A percentile compares a stretch with the other conserved stretches of the same genome.
Evolutionary conservation across 2,329 filamentous ascomycete species (phyloP).

Genomic region (Colletotrichum sp.): DNA sequence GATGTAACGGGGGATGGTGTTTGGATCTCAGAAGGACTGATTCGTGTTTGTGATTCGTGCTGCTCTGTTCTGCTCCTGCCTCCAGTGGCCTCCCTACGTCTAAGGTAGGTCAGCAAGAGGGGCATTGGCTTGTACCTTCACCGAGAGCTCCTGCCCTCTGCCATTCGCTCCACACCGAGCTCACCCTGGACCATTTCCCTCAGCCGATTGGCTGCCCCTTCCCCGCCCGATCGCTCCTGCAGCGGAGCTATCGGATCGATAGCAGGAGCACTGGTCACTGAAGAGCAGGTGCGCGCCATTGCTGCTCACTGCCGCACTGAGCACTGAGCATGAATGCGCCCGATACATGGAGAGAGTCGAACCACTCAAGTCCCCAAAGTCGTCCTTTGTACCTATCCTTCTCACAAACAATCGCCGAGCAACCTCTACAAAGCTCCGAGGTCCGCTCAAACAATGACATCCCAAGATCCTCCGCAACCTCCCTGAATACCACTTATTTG

Average conservation of each 20-base stretch:
- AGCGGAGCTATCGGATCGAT: slow-evolving; percentile 15
- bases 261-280: neutral
- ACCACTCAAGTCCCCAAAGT: neutral
- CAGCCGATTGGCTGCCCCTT: neutral
- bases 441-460: neutral
- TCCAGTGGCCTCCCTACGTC: neutral
- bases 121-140: neutral
- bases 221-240: slow-evolving; percentile 1
- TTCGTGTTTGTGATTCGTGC: neutral
- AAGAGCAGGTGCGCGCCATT: neutral
- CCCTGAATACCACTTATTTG: neutral
- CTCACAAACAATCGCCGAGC: neutral
- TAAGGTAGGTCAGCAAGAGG: neutral
- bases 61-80: neutral
- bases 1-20: neutral
- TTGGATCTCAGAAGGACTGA: neutral
- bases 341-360: neutral
- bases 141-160: neutral
- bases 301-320: neutral
- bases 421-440: neutral
- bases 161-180: neutral
- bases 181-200: neutral
- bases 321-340: slow-evolving; percentile 12
- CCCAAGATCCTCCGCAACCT: neutral
- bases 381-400: neutral